Evolutionary conservation across 2,329 filamentous ascomycete genomes (phyloP).

Genomic region (Cladosporium sp.): DNA sequence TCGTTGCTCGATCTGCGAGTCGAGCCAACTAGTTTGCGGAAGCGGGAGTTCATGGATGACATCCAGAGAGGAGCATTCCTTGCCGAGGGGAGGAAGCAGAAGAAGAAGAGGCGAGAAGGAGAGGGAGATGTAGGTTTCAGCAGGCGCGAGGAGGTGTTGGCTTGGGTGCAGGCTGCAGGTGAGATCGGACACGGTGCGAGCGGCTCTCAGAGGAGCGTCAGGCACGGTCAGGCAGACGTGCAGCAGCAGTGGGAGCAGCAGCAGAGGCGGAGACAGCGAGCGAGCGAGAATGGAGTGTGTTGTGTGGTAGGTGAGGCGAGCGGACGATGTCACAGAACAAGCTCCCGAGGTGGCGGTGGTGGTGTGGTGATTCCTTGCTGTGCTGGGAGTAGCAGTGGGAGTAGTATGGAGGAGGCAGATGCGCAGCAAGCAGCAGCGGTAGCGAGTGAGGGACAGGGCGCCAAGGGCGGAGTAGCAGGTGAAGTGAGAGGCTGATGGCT

Average conservation of each 20-base stretch:
- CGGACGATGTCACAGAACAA: too few relatives aligned
- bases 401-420: too few relatives aligned
- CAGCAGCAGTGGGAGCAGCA: too few relatives aligned
- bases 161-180: not conserved
- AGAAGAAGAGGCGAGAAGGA: not conserved
- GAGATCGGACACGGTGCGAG: not conserved
- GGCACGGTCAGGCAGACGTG: constrained; percentile 1
- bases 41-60: constrained; percentile 76
- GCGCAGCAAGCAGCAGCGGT: too few relatives aligned
- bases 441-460: too few relatives aligned
- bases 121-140: not conserved
- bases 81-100: constrained; percentile 9
- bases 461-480: too few relatives aligned
- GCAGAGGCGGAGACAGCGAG: too few relatives aligned
- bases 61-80: constrained; percentile 40
- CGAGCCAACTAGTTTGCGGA: constrained; percentile 76
- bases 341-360: not conserved
- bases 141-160: not conserved
- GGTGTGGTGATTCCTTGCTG: not conserved
- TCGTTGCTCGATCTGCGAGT: constrained; percentile 67
- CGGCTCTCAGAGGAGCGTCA: not conserved
- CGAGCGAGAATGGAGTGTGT: too few relatives aligned
- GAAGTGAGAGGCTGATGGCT: too few relatives aligned
- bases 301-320: too few relatives aligned
- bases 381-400: too few relatives aligned